Percentiles rank a stretch among this genome's conserved stretches.
phyloP scores from a whole-genome alignment of 768 basidiomycete species.

The Sporobolomyces roseus region DNA sequence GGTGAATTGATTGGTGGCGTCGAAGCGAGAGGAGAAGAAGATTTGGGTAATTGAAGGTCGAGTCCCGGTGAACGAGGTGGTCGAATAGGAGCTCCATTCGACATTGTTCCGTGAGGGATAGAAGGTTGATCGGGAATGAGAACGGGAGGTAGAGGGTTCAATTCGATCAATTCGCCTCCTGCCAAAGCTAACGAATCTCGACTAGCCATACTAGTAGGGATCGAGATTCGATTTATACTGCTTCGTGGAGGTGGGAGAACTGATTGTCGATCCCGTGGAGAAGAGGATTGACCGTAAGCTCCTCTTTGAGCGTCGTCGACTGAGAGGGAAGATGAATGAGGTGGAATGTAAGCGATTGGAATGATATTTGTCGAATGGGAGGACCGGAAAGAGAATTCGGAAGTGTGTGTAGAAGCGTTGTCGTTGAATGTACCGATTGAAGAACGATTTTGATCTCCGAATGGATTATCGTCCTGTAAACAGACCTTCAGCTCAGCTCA shows the following conservation, averaged over 20 bases:
- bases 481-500: neutral
- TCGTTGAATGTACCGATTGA: conserved; percentile 34
- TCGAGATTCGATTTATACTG: conserved; percentile 7
- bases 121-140: conserved; percentile 25
- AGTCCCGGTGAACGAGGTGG: conserved; percentile 45
- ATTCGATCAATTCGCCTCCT: conserved; percentile 35
- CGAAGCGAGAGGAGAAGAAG: conserved; percentile 19
- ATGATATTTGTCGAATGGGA: conserved; percentile 46
- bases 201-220: conserved; percentile 38
- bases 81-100: conserved; percentile 41
- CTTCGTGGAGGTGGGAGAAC: neutral
- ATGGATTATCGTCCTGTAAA: conserved; percentile 39
- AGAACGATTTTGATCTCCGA: conserved; percentile 42
- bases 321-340: conserved; percentile 41
- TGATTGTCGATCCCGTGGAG: neutral
- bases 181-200: conserved; percentile 35
- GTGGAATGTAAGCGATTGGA: conserved; percentile 47
- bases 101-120: conserved; percentile 26
- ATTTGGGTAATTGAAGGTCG: conserved; percentile 43
- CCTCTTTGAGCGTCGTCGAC: conserved; percentile 37
- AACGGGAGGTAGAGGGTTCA: conserved; percentile 36
- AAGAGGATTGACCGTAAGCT: neutral
- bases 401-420: conserved; percentile 32
- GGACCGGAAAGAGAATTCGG: conserved; percentile 46
- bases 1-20: conserved; percentile 9